phyloP scores from a whole-genome alignment of 1,284 basidiomycete genomes.

The Phlebopus sp. region DNA sequence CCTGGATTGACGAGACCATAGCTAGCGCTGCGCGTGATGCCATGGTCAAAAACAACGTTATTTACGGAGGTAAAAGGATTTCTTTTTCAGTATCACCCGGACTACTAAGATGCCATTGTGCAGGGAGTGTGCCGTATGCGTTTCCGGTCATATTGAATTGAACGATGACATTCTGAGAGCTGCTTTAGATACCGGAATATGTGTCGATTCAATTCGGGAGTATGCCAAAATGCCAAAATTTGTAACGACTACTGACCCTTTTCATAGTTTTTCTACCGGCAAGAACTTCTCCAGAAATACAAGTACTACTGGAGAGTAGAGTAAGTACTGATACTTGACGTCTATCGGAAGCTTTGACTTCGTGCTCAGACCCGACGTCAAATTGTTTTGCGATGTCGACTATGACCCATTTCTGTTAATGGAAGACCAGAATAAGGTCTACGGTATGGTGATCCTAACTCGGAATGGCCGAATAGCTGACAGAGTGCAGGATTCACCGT shows the following conservation, averaged over 20 bases:
- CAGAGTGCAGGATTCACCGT: constrained; percentile 71
- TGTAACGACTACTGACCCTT: constrained; percentile 4
- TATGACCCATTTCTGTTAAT: constrained; percentile 90
- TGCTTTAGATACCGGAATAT: constrained; percentile 73
- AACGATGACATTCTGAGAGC: constrained; percentile 9
- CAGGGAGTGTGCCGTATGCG: constrained; percentile 67
- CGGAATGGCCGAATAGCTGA: not conserved
- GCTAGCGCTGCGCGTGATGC: constrained; percentile 71
- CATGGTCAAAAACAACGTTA: constrained; percentile 80
- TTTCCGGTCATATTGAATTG: not conserved
- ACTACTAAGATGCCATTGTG: constrained; percentile 1
- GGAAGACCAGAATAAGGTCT: constrained; percentile 85
- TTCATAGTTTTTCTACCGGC: constrained; percentile 81
- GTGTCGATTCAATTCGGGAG: constrained; percentile 94
- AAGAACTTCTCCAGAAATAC: constrained; percentile 76
- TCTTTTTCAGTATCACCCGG: not conserved
- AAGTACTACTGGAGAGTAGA: constrained; percentile 93
- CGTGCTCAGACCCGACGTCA: constrained; percentile 67
- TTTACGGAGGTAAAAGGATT: constrained; percentile 71
- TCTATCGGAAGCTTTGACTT: not conserved
- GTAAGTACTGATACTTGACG: constrained; percentile 31
- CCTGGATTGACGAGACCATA: constrained; percentile 77
- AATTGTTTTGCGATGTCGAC: constrained; percentile 84
- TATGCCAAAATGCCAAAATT: constrained; percentile 37
- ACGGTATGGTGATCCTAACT: constrained; percentile 46